A percentile compares a stretch with the other conserved stretches of the same genome.
Conservation (phyloP, 305 asterid species). For the Fraxinus latifolia region DNA sequence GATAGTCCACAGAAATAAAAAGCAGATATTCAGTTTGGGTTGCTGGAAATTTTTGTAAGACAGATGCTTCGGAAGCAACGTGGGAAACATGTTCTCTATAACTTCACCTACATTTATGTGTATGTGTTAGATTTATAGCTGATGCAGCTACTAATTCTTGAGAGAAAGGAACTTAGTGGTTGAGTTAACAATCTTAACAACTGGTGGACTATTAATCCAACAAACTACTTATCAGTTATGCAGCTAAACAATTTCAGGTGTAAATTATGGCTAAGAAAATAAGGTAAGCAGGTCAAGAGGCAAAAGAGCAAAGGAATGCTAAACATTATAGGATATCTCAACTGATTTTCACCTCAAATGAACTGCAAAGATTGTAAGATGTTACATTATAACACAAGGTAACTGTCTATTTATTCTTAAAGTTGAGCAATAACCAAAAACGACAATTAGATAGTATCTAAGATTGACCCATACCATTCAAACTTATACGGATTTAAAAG, state of each 20-base stretch:
- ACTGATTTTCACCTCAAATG: background rate
- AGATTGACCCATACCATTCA: background rate
- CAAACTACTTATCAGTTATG: background rate
- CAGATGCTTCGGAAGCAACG: background rate
- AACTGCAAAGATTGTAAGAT: background rate
- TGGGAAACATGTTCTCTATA: background rate
- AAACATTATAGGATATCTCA: background rate
- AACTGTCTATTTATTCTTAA: background rate
- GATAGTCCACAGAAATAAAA: background rate
- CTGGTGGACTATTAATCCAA: background rate
- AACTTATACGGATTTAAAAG: background rate
- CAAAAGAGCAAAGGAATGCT: background rate
- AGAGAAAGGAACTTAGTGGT: background rate
- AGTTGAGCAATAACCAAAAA: conserved; percentile 2
- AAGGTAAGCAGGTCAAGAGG: background rate
- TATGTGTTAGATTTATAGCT: background rate
- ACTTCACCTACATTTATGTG: background rate
- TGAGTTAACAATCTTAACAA: background rate
- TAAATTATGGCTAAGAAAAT: background rate
- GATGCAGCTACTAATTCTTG: background rate
- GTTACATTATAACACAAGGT: background rate
- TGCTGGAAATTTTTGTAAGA: background rate
- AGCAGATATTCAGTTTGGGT: background rate
- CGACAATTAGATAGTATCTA: background rate
- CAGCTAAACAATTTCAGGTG: background rate